Percentiles rank a stretch among this genome's conserved stretches.
Evolutionary conservation across 2,329 filamentous ascomycete genomes (phyloP).

Genomic region (Phaeoacremonium minimum): DNA sequence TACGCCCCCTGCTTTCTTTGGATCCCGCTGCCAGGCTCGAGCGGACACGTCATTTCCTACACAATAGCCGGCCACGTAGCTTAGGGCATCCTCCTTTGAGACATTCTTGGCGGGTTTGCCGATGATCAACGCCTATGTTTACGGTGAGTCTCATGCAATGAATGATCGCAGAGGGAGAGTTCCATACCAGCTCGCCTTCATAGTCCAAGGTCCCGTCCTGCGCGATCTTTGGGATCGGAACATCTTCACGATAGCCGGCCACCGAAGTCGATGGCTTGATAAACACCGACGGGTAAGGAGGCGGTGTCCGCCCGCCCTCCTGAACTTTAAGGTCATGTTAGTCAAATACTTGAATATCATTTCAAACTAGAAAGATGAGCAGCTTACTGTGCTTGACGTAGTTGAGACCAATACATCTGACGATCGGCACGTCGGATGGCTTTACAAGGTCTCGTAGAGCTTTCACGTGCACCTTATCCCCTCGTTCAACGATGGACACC

Average conservation of each 20-base stretch:
- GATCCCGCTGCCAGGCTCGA: conserved; percentile 47
- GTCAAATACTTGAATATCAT: too few species aligned
- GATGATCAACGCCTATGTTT: conserved; percentile 46
- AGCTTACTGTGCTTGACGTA: background rate
- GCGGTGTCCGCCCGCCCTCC: conserved; percentile 46
- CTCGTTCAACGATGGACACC: background rate
- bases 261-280: conserved; percentile 43
- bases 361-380: too few species aligned
- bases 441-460: background rate
- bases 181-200: conserved; percentile 41
- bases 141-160: background rate
- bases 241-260: conserved; percentile 25
- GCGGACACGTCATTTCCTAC: conserved; percentile 51
- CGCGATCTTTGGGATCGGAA: conserved; percentile 41
- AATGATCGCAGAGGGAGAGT: rapidly evolving
- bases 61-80: conserved; percentile 41
- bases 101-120: conserved; percentile 49
- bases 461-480: background rate
- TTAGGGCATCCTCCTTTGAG: conserved; percentile 33
- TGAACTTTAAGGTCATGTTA: too few species aligned
- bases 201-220: conserved; percentile 43
- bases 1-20: conserved; percentile 29
- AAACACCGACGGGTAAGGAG: conserved; percentile 44
- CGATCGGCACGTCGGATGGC: background rate
- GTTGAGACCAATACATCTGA: background rate